Conservation (phyloP, 2,329 filamentous ascomycete species). For the Alternaria consortialis region DNA sequence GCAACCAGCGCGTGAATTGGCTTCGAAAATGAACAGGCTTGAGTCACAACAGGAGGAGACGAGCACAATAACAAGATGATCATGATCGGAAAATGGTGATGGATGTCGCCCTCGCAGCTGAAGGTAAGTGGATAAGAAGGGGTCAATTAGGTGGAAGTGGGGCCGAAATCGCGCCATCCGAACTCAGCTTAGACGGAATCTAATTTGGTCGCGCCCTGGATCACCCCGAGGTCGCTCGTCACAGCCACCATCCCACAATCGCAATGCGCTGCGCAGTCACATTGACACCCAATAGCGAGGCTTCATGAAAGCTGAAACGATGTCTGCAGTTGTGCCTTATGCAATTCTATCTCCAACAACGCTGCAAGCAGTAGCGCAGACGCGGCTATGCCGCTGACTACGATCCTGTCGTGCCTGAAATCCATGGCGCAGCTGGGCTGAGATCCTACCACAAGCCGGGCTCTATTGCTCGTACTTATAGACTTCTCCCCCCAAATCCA, state of each 20-base stretch:
- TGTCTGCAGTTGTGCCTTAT: background rate
- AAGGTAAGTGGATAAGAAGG: background rate
- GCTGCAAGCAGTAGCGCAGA: background rate
- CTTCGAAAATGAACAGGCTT: background rate
- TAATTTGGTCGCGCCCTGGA: slow-evolving; percentile 16
- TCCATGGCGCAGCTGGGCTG: slow-evolving; percentile 12
- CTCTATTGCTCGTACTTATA: background rate
- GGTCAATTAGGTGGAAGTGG: background rate
- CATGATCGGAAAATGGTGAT: background rate
- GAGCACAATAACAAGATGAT: background rate
- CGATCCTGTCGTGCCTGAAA: slow-evolving; percentile 11
- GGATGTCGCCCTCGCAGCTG: background rate
- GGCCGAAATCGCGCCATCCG: slow-evolving; percentile 11
- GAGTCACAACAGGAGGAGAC: background rate
- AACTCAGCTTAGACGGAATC: slow-evolving; percentile 17
- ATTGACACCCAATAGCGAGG: slow-evolving; percentile 3
- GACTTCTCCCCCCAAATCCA: background rate
- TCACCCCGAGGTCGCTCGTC: slow-evolving; percentile 2
- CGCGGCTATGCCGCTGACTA: slow-evolving; percentile 18
- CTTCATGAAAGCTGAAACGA: background rate
- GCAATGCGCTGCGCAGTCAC: slow-evolving; percentile 1
- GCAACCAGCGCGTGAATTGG: background rate
- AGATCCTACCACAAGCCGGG: slow-evolving; percentile 12
- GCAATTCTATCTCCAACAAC: background rate
- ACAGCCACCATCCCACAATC: slow-evolving; percentile 20